phyloP scores from a whole-genome alignment of 805 yeast species.

The Blastobotrys robertii region DNA sequence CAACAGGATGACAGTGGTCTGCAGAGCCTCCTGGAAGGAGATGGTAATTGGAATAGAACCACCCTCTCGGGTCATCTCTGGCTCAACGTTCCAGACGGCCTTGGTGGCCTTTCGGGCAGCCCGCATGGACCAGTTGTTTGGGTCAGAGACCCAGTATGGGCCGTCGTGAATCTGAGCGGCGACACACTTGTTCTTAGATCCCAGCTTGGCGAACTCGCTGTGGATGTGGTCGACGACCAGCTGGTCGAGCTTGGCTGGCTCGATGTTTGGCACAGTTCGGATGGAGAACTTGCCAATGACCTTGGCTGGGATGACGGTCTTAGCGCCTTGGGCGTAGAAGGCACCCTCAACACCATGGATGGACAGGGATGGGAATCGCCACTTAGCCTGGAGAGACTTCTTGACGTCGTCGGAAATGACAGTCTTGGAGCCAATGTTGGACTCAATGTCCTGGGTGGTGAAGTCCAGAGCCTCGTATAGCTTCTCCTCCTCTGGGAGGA shows the following conservation, averaged over 20 bases:
- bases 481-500: constrained; percentile 68
- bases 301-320: constrained; percentile 94
- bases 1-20: constrained; percentile 75
- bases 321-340: constrained; percentile 88
- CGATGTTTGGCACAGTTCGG: constrained; percentile 94
- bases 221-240: constrained; percentile 64
- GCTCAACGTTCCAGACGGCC: constrained; percentile 88
- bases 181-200: constrained; percentile 65
- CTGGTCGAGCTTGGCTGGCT: constrained; percentile 66
- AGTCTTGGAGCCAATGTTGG: constrained; percentile 82
- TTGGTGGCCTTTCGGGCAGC: constrained; percentile 94
- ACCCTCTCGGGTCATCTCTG: constrained; percentile 97
- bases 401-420: constrained; percentile 68
- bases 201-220: constrained; percentile 52
- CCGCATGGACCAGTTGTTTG: constrained; percentile 81
- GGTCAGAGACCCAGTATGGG: constrained; percentile 92
- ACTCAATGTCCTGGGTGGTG: constrained; percentile 71
- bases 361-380: constrained; percentile 97
- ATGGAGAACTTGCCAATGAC: constrained; percentile 93
- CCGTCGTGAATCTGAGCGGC: constrained; percentile 89
- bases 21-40: constrained; percentile 80
- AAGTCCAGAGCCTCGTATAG: constrained; percentile 83
- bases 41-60: constrained; percentile 97
- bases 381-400: constrained; percentile 90
- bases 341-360: constrained; percentile 98